These are phyloP conservation scores for Orbilia blumenaviensis DNA, from an alignment of 2,329 filamentous ascomycete species.

Conservation along the genomic window DNA sequence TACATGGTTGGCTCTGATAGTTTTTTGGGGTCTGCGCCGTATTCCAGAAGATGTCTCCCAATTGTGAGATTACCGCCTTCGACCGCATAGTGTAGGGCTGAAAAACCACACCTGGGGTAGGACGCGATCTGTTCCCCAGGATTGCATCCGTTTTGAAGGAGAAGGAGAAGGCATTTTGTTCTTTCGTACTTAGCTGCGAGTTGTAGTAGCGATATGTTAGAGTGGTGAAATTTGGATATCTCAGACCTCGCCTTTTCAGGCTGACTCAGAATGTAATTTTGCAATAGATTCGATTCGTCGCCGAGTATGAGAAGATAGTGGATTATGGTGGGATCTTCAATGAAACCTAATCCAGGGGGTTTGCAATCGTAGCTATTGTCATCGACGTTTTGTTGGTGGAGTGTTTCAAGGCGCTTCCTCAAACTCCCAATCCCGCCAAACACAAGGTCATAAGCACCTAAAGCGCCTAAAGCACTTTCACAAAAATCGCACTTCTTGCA, in stretches of 20 bases:
- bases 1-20: not conserved
- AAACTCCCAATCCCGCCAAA: not conserved
- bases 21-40: not conserved
- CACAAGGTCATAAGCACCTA: not conserved
- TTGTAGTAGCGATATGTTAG: not conserved
- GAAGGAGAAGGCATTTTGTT: not conserved
- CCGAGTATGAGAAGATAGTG: not conserved
- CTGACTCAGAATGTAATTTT: not conserved
- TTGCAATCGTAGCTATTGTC: too few relatives aligned
- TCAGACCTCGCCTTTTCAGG: not conserved
- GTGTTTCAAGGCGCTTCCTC: not conserved
- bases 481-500: not conserved
- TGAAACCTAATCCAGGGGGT: too few relatives aligned
- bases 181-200: not conserved
- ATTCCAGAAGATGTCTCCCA: conserved; percentile 1
- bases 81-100: not conserved
- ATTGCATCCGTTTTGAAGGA: conserved; percentile 1
- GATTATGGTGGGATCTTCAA: too few relatives aligned
- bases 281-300: not conserved
- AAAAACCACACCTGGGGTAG: not conserved
- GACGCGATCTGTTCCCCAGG: not conserved
- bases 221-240: not conserved
- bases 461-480: not conserved
- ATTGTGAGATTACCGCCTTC: not conserved
- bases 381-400: too few relatives aligned